phyloP scores from a whole-genome alignment of 768 basidiomycete species.

The Phlegmacium glaucopus region DNA sequence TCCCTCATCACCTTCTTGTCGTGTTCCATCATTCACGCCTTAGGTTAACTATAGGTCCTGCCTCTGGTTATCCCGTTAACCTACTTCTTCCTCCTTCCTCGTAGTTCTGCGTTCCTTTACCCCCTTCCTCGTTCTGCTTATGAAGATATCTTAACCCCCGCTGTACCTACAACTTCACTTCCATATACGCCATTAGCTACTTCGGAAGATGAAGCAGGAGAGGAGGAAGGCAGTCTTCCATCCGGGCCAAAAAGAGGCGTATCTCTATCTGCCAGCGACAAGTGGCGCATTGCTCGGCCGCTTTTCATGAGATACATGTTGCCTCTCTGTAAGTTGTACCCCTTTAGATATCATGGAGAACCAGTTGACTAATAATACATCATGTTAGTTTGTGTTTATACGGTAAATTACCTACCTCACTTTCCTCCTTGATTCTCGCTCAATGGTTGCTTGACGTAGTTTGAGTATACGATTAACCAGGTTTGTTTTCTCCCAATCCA shows the following conservation, averaged over 20 bases:
- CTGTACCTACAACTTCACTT: conserved; percentile 24
- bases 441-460: conserved; percentile 38
- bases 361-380: neutral
- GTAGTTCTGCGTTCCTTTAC: conserved; percentile 45
- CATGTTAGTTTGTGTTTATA: conserved; percentile 2
- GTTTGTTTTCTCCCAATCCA: conserved; percentile 24
- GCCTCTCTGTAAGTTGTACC: conserved; percentile 72
- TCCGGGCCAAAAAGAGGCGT: conserved; percentile 40
- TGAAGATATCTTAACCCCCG: conserved; percentile 34
- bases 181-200: conserved; percentile 45
- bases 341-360: neutral
- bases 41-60: conserved; percentile 51
- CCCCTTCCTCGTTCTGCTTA: conserved; percentile 32
- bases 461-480: conserved; percentile 92
- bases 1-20: neutral
- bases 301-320: conserved; percentile 84
- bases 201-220: conserved; percentile 36
- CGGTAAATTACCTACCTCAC: conserved; percentile 27
- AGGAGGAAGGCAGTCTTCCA: conserved; percentile 36
- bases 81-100: conserved; percentile 77
- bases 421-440: too few relatives aligned
- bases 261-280: conserved; percentile 65
- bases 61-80: conserved; percentile 78
- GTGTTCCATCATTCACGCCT: neutral
- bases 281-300: conserved; percentile 79